Evolutionary conservation across 495 filamentous ascomycete genomes (phyloP).

Genomic region (Thermochaetoides thermophila): DNA sequence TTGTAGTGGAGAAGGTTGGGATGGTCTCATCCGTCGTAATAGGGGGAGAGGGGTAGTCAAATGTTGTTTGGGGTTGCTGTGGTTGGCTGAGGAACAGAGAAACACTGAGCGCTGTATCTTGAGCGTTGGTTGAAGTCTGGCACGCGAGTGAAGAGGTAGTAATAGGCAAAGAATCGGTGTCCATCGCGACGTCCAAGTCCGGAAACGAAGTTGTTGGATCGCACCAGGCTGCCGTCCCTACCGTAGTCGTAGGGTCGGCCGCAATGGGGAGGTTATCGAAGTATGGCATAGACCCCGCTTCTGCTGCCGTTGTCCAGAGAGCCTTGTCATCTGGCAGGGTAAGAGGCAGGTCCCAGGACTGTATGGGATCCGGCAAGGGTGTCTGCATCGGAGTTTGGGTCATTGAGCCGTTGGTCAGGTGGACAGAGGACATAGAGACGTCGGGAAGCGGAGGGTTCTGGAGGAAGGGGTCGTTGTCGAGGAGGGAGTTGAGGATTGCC

Average conservation of each 20-base stretch:
- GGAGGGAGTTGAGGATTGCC: constrained; percentile 17
- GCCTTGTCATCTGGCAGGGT: constrained; percentile 5
- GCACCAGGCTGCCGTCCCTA: no score
- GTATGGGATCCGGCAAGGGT: constrained; percentile 4
- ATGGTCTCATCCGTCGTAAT: constrained; percentile 7
- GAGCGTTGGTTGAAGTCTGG: background rate
- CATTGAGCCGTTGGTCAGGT: constrained; percentile 7
- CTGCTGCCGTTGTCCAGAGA: constrained; percentile 1
- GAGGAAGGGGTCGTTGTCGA: no score
- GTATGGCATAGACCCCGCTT: no score
- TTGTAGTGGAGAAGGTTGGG: constrained; percentile 11
- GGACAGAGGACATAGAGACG: constrained; percentile 2
- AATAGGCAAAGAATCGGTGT: constrained; percentile 5
- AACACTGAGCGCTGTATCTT: constrained; percentile 3
- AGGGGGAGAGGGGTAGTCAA: constrained; percentile 14
- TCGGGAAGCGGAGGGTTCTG: constrained; percentile 13
- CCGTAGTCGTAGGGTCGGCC: no score
- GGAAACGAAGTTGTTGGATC: no score
- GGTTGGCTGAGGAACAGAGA: constrained; percentile 7
- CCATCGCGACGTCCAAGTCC: constrained; percentile 10
- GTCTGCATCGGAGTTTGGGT: constrained; percentile 22
- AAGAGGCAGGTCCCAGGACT: constrained; percentile 6
- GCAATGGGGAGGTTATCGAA: no score
- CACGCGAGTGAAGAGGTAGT: background rate
- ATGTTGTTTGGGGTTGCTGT: constrained; percentile 5